Base-by-base conservation (phyloP, 169 alveolate species). In the Plasmodium berghei region DNA sequence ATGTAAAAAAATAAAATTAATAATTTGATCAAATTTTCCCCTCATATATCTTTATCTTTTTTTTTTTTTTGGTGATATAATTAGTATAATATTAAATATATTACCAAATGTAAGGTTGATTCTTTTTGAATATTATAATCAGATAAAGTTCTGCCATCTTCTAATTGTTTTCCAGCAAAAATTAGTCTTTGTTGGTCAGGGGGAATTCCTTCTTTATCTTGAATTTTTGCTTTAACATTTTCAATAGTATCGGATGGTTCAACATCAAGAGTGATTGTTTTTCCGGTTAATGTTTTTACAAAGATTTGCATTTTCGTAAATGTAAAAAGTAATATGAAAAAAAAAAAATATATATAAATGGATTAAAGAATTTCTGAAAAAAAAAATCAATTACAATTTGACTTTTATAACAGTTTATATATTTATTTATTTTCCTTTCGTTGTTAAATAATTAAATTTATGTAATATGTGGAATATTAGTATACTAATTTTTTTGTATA, bases 141-240 rank as follows among this genome's bases (percentile, higher is more conserved):
- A 18, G 99, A 96, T 67, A 99, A 95, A 28, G 99, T 98, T 85
- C 99, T 95, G 64, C 99, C 99, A 91, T 98, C 99, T 92, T 98
- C 99, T 77, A 99, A 94, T 93, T 98, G 99, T 94, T 98, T 98
- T 75, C 99, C 99, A 9, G 99, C 99, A 92, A 98, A 98, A 93
- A 99, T 99, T 87, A 99, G 94, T 91, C 99, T 97, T 93, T 98
- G 99, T 94, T 98, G 99, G 95, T 98, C 99, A 10, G 99, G 99
- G 16, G 99, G 99, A 75, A 98, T 97, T 9, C 99, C 99, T 93
- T 98, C 99, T 94, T 98, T 97, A 93, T 98, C 99, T 77, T 97
- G 98, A 86, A 98, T 98, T 95, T 98, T 97, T 64, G 99, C 98
- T 95, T 98, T 98, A 72, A 98, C 99, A 92, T 97, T 97, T 91